Base-by-base conservation (phyloP, 2,329 filamentous ascomycete species). In the Westerdykella aurantiaca region DNA sequence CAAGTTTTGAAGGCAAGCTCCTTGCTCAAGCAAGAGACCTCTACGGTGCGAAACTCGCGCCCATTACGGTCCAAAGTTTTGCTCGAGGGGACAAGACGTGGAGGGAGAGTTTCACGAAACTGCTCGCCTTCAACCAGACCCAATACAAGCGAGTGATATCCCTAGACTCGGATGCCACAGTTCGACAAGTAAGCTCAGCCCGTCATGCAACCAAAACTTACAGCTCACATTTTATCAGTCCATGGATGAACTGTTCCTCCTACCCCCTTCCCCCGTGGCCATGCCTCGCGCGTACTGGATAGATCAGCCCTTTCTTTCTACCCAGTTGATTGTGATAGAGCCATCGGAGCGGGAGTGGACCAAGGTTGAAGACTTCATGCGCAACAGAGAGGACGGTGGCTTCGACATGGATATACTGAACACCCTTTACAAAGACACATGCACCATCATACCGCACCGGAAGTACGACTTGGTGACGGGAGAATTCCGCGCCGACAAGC, bases 281-380 rank as follows among this genome's bases (percentile, higher is more conserved):
- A 81, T 86, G 75, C 81, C 83, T 1, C 75, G 79, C n/a, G 83
- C 82, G 1, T 86, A 86, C 60, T 86, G 83, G 82, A 69, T 76
- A 3, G 76, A 77, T 0, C 40, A 47, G 2, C 43, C 41, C 23
- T 52, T 45, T 39, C 69, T 85, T 4, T 78, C 78, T 0, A 79
- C 77, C 3, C 72, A 80, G 16, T 50, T 84, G 22, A 69, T 83
- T 50, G 72, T 85, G 4, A 64, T 83, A 39, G 68, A 80, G 39
- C 82, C 83, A 0, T 79, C 75, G 0, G 60, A 66, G 6, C 50
- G 53, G 5, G 79, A 82, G 37, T 74, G 77, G 50, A 44, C 56
- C 21, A 47, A 43, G 4, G 47, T 58, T n/a, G 50, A 63, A 31
- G 31, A 47, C 17, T 42, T 46, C 18, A 53, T 53, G 35, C 38